Evolutionary conservation across 345 rosid genomes (phyloP), one percentile per base, ranked within the genome.

Genomic region (Populus pruinosa): DNA sequence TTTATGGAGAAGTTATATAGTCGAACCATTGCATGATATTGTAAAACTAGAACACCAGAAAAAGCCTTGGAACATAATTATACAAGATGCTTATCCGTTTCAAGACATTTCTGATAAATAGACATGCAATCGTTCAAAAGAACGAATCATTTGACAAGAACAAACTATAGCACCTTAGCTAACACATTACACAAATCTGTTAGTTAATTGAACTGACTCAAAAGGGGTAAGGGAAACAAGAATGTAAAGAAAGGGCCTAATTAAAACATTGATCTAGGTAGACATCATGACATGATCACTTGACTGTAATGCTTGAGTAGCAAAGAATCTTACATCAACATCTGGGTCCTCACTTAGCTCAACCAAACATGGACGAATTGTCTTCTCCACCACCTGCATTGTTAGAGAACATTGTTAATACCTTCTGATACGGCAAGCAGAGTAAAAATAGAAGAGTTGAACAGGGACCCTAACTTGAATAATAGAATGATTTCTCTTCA

Each of bases 341-440:
- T 94, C 98, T 17, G 98, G 95, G 74, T 94, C 98, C 83, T 93
- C 97, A 18, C 92, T 88, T 39, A 94, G 88, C 83, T 93, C 98
- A 41, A 90, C 94, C 84, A 93, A 86, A 78, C 94, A 88, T 11
- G 98, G 92, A 39, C 91, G 87, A 61, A 94, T 90, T 66, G 85
- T 87, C 77, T 87, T 91, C 89, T 93, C 98, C 78, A 84, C 94
- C 83, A 85, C 91, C 98, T 93, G 75, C 70, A 72, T n/a, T 10
- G 50, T 69, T 55, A 29, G 73, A 5, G 29, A 16, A 59, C 59
- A 68, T 8, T 31, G 55, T 67, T 50, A 56, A 25, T 56, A 29
- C 47, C 43, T 35, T 20, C 71, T 10, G 23, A 23, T 59, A 41
- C 16, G 18, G 56, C 38, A 47, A 3, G 18, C 5, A 4, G 53